These are phyloP conservation scores for Aspergillus calidoustus DNA, from an alignment of 2,329 filamentous ascomycete species.

Conservation along the genomic window DNA sequence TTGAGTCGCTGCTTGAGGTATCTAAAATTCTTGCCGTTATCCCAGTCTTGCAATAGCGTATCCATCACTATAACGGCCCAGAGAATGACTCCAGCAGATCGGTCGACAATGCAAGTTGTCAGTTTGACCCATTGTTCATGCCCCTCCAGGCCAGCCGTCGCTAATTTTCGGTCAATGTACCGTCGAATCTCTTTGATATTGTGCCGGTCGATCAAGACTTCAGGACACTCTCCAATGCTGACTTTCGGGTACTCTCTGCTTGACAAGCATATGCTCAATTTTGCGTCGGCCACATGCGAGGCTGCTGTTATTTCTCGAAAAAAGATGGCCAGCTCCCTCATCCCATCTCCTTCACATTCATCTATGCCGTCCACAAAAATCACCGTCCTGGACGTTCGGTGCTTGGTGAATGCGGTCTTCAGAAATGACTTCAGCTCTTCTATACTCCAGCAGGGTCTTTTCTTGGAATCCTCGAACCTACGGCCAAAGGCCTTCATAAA, in stretches of 20 bases:
- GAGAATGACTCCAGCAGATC: not conserved
- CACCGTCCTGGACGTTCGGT: not conserved
- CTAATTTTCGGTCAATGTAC: too few species aligned
- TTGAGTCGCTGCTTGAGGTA: not conserved
- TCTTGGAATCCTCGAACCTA: not conserved
- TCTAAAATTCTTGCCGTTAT: not conserved
- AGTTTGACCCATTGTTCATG: too few species aligned
- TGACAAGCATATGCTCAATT: not conserved
- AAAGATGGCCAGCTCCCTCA: not conserved
- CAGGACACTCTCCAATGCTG: not conserved
- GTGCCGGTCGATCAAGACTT: not conserved
- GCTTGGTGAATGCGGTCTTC: not conserved
- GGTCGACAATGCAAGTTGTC: not conserved
- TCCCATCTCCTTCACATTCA: not conserved
- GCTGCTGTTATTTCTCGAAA: not conserved
- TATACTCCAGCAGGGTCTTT: not conserved
- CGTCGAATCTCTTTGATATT: too few species aligned
- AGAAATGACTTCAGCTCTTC: not conserved
- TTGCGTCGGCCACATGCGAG: not conserved
- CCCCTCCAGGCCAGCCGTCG: too few species aligned
- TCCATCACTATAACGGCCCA: not conserved
- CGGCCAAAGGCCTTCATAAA: not conserved
- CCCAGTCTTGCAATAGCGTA: not conserved
- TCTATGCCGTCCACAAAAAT: slow-evolving; percentile 3
- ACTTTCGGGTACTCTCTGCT: slow-evolving; percentile 1